Evolutionary conservation across 2,329 filamentous ascomycete genomes (phyloP).

Genomic region (Pseudogymnoascus sp.): DNA sequence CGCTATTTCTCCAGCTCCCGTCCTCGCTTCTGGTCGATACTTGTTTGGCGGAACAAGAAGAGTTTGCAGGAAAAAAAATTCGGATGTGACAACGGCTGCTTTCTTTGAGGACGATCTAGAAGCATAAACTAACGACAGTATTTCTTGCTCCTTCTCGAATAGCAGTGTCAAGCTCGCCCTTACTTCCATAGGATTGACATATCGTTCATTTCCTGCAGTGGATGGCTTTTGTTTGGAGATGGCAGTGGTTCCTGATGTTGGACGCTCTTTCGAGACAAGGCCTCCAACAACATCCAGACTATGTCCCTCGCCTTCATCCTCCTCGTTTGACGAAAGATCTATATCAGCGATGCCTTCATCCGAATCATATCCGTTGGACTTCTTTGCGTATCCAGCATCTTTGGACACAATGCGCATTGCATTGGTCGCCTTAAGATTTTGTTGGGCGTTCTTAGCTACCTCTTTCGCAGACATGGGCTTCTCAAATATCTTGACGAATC

Average conservation of each 20-base stretch:
- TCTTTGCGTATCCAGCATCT: conserved; percentile 33
- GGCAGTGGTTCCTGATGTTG: conserved; percentile 27
- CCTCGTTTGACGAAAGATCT: conserved; percentile 42
- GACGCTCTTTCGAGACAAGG: conserved; percentile 36
- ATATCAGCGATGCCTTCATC: conserved; percentile 67
- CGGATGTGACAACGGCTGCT: conserved; percentile 51
- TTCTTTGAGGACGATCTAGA: conserved; percentile 53
- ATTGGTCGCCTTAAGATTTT: conserved; percentile 42
- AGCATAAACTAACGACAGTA: conserved; percentile 77
- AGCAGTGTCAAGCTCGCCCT: conserved; percentile 67
- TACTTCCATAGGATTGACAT: conserved; percentile 76
- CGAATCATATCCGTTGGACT: conserved; percentile 32
- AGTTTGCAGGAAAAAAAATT: conserved; percentile 90
- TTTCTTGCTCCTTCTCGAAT: conserved; percentile 79
- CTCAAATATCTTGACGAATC: conserved; percentile 88
- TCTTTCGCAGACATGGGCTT: conserved; percentile 68
- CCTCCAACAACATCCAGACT: conserved; percentile 47
- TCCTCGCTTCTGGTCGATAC: conserved; percentile 78
- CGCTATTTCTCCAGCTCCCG: conserved; percentile 69
- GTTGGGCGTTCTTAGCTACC: conserved; percentile 65
- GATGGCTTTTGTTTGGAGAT: conserved; percentile 33
- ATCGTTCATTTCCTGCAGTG: conserved; percentile 49
- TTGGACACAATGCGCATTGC: conserved; percentile 32
- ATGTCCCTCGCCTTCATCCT: conserved; percentile 37
- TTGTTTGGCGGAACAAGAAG: conserved; percentile 87